These are phyloP conservation scores for Suillus bovinus DNA, from an alignment of 768 basidiomycete species.

Conservation along the genomic window DNA sequence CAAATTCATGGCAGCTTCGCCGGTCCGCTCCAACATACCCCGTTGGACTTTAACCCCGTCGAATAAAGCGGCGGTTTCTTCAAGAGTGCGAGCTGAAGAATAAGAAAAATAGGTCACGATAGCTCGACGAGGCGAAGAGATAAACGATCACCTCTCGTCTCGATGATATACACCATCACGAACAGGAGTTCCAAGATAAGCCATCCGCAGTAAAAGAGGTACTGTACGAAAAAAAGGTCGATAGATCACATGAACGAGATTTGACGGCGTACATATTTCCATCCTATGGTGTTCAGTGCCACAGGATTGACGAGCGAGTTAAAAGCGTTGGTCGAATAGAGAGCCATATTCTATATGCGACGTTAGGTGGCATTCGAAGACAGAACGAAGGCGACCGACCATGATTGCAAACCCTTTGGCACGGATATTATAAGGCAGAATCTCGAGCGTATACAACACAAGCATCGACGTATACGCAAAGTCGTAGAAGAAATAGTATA, in stretches of 20 bases:
- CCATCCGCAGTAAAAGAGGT: conserved; percentile 66
- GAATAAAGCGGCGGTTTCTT: conserved; percentile 73
- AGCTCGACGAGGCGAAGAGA: conserved; percentile 10
- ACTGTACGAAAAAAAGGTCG: conserved; percentile 27
- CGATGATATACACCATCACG: conserved; percentile 54
- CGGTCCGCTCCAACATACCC: conserved; percentile 47
- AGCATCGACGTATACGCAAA: conserved; percentile 79
- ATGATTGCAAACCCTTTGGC: conserved; percentile 81
- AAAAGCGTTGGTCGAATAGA: conserved; percentile 70
- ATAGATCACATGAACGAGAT: neutral
- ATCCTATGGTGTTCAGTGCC: conserved; percentile 54
- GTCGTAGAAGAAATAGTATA: conserved; percentile 52
- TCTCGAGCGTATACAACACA: conserved; percentile 68
- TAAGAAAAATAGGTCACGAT: conserved; percentile 12
- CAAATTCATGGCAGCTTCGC: conserved; percentile 47
- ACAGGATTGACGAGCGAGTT: conserved; percentile 82
- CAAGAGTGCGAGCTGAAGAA: conserved; percentile 55
- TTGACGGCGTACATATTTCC: conserved; percentile 42
- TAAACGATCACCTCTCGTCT: conserved; percentile 55
- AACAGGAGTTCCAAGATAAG: conserved; percentile 63
- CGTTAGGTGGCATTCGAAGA: neutral
- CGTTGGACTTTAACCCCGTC: conserved; percentile 48
- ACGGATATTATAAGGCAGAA: conserved; percentile 76
- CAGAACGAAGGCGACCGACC: conserved; percentile 40
- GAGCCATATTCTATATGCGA: conserved; percentile 51